A percentile compares a stretch with the other conserved stretches of the same genome.
phyloP scores from a whole-genome alignment of 2,329 filamentous ascomycete genomes.

The Gaeumannomyces sp. region DNA sequence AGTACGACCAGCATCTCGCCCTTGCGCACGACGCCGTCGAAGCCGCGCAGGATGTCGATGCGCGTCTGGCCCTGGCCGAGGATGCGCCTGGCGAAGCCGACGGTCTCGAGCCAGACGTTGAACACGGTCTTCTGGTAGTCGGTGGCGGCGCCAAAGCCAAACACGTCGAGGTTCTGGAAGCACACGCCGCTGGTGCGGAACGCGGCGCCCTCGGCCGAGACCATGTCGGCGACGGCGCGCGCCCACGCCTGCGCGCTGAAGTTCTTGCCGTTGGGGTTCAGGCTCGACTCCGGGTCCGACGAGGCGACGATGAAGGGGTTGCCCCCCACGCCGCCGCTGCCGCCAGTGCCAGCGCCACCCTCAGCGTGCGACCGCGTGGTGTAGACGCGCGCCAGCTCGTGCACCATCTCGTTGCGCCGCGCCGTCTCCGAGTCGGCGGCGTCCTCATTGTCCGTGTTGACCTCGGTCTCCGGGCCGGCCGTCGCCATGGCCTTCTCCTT shows the following conservation, averaged over 20 bases:
- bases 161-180: conserved; percentile 62
- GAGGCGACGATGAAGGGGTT: conserved; percentile 43
- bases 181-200: conserved; percentile 58
- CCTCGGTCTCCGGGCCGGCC: conserved; percentile 19
- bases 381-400: conserved; percentile 49
- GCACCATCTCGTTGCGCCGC: conserved; percentile 46
- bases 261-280: conserved; percentile 42
- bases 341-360: conserved; percentile 19
- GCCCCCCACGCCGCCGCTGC: conserved; percentile 19
- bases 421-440: conserved; percentile 39
- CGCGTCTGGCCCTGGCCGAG: conserved; percentile 47
- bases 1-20: conserved; percentile 74
- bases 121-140: conserved; percentile 65
- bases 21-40: conserved; percentile 61
- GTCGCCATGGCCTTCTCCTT: not conserved
- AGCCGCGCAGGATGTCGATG: conserved; percentile 62
- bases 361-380: conserved; percentile 39
- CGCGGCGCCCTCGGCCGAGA: conserved; percentile 43
- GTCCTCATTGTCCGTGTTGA: conserved; percentile 24
- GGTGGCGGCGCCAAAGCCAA: conserved; percentile 59
- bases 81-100: conserved; percentile 38
- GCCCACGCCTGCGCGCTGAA: conserved; percentile 53
- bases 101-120: conserved; percentile 51
- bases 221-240: conserved; percentile 49
- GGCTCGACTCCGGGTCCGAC: conserved; percentile 33